Conservation (phyloP, 1,284 basidiomycete genomes). For the Erythrobasidium hasegawianum region DNA sequence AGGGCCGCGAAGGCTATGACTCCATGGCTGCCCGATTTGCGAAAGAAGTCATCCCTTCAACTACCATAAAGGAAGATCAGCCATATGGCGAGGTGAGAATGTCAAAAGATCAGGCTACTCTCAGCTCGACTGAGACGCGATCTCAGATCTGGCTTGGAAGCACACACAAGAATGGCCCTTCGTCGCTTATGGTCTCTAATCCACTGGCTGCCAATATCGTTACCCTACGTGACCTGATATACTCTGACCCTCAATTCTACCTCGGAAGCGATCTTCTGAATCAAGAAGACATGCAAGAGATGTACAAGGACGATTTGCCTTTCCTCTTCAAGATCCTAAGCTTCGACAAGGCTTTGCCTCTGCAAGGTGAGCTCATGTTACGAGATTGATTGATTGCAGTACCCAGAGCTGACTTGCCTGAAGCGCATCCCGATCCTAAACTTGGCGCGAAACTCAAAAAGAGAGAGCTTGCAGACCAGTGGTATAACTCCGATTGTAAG, state of each 20-base stretch:
- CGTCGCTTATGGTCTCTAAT: not conserved
- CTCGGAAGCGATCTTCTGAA: conserved; percentile 37
- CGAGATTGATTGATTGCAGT: no score
- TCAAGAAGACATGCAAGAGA: conserved; percentile 36
- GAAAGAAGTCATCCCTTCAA: conserved; percentile 34
- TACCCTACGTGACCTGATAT: conserved; percentile 33
- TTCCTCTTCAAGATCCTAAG: conserved; percentile 42
- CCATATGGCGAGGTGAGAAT: conserved; percentile 41
- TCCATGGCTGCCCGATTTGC: conserved; percentile 38
- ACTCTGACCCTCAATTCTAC: conserved; percentile 32
- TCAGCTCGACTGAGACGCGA: no score
- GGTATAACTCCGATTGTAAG: conserved; percentile 38
- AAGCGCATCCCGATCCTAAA: conserved; percentile 12
- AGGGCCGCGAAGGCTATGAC: conserved; percentile 29
- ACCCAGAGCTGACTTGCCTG: no score
- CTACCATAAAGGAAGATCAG: conserved; percentile 38
- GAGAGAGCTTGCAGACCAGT: conserved; percentile 32
- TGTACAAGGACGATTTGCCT: conserved; percentile 38
- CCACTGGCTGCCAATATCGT: conserved; percentile 22
- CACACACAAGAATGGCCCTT: conserved; percentile 40
- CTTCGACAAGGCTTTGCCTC: conserved; percentile 42
- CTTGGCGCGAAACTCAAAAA: conserved; percentile 35
- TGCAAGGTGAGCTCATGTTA: conserved; percentile 39
- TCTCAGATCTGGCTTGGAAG: conserved; percentile 30
- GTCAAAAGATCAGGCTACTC: no score